Evolutionary conservation across 2,329 filamentous ascomycete genomes (phyloP).

Genomic region (Trichoderma atroviride): DNA sequence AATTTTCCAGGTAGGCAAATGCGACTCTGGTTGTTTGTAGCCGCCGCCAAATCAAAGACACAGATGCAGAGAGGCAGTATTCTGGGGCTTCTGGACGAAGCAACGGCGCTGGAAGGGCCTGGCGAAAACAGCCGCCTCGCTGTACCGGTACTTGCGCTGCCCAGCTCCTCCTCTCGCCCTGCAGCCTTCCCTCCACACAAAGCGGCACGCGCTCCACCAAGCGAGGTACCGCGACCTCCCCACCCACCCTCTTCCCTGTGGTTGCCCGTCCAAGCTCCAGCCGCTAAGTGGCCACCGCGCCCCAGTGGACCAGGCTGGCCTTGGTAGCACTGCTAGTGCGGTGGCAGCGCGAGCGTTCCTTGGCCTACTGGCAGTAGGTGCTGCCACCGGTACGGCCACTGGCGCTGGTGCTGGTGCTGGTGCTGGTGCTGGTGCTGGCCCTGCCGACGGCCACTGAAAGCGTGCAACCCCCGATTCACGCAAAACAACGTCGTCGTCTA

Average conservation of each 20-base stretch:
- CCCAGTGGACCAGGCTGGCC: constrained; percentile 26
- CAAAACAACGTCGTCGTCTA: constrained; percentile 24
- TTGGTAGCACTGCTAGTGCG: constrained; percentile 18
- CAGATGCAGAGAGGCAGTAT: not conserved
- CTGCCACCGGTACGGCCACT: not conserved
- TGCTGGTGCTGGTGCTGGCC: not conserved
- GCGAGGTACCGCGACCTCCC: constrained; percentile 27
- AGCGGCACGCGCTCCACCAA: constrained; percentile 18
- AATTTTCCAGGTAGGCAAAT: not conserved
- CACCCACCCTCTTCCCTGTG: constrained; percentile 12
- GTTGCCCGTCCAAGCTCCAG: constrained; percentile 15
- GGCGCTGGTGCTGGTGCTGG: constrained; percentile 15
- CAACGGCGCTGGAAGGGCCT: not conserved
- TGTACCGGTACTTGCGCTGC: constrained; percentile 20
- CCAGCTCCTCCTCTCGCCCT: constrained; percentile 4
- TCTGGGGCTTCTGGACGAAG: not conserved
- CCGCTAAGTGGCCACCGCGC: constrained; percentile 23
- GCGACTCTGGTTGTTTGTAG: not conserved
- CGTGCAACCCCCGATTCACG: constrained; percentile 26
- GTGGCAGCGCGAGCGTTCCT: not conserved
- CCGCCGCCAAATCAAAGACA: not conserved
- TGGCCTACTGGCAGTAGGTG: not conserved
- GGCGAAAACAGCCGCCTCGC: constrained; percentile 1
- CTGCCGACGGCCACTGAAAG: constrained; percentile 21
- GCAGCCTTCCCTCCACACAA: not conserved